These are phyloP conservation scores for Penicillium sp. DNA, from an alignment of 2,329 filamentous ascomycete species.

Conservation along the genomic window DNA sequence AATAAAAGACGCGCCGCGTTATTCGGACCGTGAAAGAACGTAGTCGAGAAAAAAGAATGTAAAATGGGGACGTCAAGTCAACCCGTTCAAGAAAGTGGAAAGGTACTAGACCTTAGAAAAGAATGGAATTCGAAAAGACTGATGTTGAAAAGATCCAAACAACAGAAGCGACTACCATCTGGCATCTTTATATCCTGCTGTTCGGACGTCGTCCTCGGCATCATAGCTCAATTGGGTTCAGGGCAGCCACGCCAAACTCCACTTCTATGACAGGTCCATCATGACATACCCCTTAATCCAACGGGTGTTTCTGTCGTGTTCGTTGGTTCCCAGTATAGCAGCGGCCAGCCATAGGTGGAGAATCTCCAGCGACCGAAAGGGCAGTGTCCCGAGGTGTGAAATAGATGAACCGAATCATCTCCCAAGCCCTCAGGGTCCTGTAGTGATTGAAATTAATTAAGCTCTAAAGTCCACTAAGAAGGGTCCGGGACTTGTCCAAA, in stretches of 20 bases:
- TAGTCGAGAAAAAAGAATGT: constrained; percentile 26
- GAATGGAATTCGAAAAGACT: constrained; percentile 30
- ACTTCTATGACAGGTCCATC: constrained; percentile 18
- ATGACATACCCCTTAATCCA: constrained; percentile 17
- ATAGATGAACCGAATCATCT: constrained; percentile 28
- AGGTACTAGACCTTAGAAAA: constrained; percentile 32
- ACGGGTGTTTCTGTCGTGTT: constrained; percentile 13
- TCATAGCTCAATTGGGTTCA: constrained; percentile 16
- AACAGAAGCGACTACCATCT: not conserved
- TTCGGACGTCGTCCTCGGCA: constrained; percentile 1
- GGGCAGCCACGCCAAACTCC: constrained; percentile 10
- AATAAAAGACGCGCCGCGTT: constrained; percentile 34
- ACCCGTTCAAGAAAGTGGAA: constrained; percentile 27
- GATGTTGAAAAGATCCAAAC: constrained; percentile 22
- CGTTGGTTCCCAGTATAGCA: constrained; percentile 7
- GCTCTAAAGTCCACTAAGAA: constrained; percentile 6
- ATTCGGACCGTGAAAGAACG: constrained; percentile 16
- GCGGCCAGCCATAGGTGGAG: constrained; percentile 24
- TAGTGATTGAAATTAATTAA: constrained; percentile 15
- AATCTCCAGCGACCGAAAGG: constrained; percentile 20
- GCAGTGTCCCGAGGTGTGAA: constrained; percentile 23
- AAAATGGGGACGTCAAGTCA: constrained; percentile 35
- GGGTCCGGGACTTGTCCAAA: constrained; percentile 8
- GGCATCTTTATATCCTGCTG: constrained; percentile 19
- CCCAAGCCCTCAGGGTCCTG: constrained; percentile 12